Base-by-base conservation (phyloP, 1,284 basidiomycete species). In the Cystobasidiaceae sp. region DNA sequence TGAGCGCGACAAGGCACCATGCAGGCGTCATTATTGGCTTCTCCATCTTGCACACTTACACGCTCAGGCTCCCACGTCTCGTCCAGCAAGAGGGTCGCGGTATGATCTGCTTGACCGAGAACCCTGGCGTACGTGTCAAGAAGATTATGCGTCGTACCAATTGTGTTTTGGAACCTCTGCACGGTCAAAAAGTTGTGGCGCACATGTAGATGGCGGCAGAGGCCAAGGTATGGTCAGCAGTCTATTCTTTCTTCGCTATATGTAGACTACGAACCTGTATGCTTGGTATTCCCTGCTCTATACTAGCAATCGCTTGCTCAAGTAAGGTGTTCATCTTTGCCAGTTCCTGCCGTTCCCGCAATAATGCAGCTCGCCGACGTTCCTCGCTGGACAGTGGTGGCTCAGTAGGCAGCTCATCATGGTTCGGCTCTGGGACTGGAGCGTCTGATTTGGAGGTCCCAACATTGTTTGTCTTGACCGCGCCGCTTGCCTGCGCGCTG, bases 51-150 rank as follows among this genome's bases (percentile, higher is more conserved):
- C 39, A 11, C 9, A 33, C 56, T 59, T 21, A 59, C 56, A 13
- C 45, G 44, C 19, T 66, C 44, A 19, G 50, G 32, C 32, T 68
- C 37, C 69, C 71, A 75, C 25, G 70, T 49, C 1, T 67, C 60
- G 49, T 74, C 69, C 3, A 73, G 66, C 28, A 75, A 37, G 4
- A 74, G 52, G 9, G 69, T 63, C 57, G 68, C 68, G 15, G 70
- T 73, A 41, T 74, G 71, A 44, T 75, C 73, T 3, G 74, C 71
- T 44, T 75, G 73, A 15, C 62, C 57, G 15, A 69, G 50, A 11
- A 75, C 69, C 1, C 70, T 63, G 1, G 68, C 65, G 54, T 75
- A 75, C 17, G 72, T 67, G 54, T 74, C 73, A 17, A 75, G 49
- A 4, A 75, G 59, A 0, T 63, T 52, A 34, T 75, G 74, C 11